Conservation (phyloP, 345 rosid genomes). For the Hibiscus mutabilis region DNA sequence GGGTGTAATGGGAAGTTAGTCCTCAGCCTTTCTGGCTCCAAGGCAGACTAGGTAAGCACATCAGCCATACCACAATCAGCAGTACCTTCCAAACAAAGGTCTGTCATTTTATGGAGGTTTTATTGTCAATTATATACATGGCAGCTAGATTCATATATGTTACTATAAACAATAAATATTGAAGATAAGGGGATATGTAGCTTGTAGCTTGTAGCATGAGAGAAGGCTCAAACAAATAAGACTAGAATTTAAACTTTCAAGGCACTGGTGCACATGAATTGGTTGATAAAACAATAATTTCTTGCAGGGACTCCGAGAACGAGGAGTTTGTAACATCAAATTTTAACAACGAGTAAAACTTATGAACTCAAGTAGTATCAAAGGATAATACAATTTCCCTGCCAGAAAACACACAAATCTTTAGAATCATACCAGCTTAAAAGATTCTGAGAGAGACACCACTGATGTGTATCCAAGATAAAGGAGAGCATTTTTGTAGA, state of each 20-base stretch:
- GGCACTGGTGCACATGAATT: not conserved
- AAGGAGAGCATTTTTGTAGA: conserved; percentile 85
- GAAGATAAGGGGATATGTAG: not conserved
- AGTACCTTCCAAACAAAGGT: not conserved
- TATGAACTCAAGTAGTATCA: not conserved
- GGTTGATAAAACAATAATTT: not conserved
- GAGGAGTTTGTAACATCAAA: not conserved
- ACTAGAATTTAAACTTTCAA: not conserved
- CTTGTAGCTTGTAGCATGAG: too few relatives aligned
- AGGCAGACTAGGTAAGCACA: not conserved
- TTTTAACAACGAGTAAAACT: not conserved
- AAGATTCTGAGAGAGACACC: conserved; percentile 84
- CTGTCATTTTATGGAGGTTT: not conserved
- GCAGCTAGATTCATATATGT: not conserved
- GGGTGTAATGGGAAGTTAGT: not conserved
- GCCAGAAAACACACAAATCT: not conserved
- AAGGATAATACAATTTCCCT: not conserved
- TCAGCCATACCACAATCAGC: not conserved
- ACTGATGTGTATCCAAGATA: conserved; percentile 91
- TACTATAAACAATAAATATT: not conserved
- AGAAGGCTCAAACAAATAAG: not conserved
- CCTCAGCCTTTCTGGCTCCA: not conserved
- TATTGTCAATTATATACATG: not conserved
- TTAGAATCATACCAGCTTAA: conserved; percentile 67
- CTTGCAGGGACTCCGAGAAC: not conserved